These are phyloP conservation scores for Citrus maxima DNA, from an alignment of 345 rosid genomes.

Conservation along the genomic window DNA sequence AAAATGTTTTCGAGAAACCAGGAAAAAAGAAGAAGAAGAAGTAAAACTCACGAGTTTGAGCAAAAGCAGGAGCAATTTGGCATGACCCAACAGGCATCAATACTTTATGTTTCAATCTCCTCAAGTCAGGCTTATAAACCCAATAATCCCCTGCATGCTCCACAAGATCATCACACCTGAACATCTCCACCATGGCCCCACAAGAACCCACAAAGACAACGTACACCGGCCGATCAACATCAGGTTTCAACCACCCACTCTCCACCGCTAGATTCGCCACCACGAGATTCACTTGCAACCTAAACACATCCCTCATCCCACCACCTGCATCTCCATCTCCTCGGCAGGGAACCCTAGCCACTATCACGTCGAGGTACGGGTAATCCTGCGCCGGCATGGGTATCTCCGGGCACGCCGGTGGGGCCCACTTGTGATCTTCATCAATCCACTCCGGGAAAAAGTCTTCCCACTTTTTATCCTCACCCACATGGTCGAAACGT, in stretches of 20 bases:
- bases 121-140: constrained; percentile 68
- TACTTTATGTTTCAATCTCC: constrained; percentile 55
- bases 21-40: background rate
- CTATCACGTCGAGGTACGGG: too few species aligned
- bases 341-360: too few species aligned
- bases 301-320: too few species aligned
- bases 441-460: constrained; percentile 77
- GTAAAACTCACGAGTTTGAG: constrained; percentile 40
- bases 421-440: constrained; percentile 36
- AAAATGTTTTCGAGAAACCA: background rate
- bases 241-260: too few species aligned
- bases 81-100: constrained; percentile 88
- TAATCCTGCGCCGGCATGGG: constrained; percentile 65
- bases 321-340: too few species aligned
- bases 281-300: too few species aligned
- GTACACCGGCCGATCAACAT: too few species aligned
- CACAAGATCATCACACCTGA: constrained; percentile 67
- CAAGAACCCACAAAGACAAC: constrained; percentile 61
- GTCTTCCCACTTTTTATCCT: constrained; percentile 46
- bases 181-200: constrained; percentile 82
- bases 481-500: constrained; percentile 31
- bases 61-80: constrained; percentile 50
- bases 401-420: constrained; percentile 57
- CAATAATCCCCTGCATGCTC: constrained; percentile 47
- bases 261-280: too few species aligned